A percentile compares a stretch with the other conserved stretches of the same genome.
phyloP scores from a whole-genome alignment of 495 filamentous ascomycete genomes.

The Lophiostoma macrostomum region DNA sequence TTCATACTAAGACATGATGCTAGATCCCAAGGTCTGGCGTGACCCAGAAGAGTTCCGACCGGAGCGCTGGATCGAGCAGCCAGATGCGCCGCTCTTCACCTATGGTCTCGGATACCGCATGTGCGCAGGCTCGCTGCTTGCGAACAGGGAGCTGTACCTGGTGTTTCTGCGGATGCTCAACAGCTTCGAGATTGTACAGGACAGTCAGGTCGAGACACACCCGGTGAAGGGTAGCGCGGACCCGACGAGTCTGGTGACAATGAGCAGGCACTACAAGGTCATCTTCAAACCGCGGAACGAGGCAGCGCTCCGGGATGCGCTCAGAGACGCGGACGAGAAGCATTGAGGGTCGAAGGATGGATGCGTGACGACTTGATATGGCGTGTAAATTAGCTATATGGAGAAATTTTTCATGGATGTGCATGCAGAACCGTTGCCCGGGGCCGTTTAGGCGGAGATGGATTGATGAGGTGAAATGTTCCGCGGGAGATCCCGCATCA shows the following conservation, averaged over 20 bases:
- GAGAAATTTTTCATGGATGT: too few species aligned
- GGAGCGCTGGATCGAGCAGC: constrained; percentile 61
- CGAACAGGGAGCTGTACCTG: constrained; percentile 64
- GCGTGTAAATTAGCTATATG: too few species aligned
- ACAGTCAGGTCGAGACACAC: constrained; percentile 48
- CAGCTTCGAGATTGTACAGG: constrained; percentile 55
- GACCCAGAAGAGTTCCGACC: constrained; percentile 60
- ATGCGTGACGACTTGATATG: too few species aligned
- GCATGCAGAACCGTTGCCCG: too few species aligned
- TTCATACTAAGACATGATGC: constrained; percentile 1
- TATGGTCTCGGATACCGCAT: constrained; percentile 64
- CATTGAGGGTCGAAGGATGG: background rate
- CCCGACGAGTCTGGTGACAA: constrained; percentile 57
- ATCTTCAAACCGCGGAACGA: constrained; percentile 54
- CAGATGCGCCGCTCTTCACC: constrained; percentile 59
- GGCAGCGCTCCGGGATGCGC: constrained; percentile 39
- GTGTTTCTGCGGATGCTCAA: constrained; percentile 60
- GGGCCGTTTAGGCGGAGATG: too few species aligned
- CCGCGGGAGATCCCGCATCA: too few species aligned
- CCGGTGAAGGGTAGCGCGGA: constrained; percentile 56
- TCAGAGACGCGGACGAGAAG: constrained; percentile 26
- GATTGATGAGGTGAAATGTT: too few species aligned
- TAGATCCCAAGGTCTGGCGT: constrained; percentile 56
- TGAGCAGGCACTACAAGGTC: constrained; percentile 55
- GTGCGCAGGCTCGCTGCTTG: constrained; percentile 62